A percentile compares a stretch with the other conserved stretches of the same genome.
These are phyloP conservation scores for Grammothele lineata DNA, from an alignment of 768 basidiomycete genomes.

Conservation along the genomic window DNA sequence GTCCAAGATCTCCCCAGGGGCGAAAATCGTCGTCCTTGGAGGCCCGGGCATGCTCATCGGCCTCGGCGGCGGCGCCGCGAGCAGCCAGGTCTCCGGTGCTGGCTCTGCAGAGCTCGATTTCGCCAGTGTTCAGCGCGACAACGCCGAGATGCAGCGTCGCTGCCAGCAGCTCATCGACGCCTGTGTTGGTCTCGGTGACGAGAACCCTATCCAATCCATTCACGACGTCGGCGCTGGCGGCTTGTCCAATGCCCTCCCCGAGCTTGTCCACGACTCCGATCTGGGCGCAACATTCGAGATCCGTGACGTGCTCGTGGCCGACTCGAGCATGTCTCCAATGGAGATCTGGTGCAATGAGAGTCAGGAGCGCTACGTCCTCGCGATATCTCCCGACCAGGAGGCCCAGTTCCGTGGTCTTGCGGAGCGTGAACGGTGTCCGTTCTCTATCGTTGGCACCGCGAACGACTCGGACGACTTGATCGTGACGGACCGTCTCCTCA, in stretches of 20 bases:
- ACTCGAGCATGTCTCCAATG: conserved; percentile 95
- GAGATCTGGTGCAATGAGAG: conserved; percentile 99
- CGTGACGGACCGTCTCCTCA: conserved; percentile 83
- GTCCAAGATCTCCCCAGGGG: conserved; percentile 67
- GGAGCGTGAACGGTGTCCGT: conserved; percentile 88
- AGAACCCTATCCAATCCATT: conserved; percentile 88
- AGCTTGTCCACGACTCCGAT: conserved; percentile 93
- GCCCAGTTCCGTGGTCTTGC: conserved; percentile 71
- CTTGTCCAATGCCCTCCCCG: conserved; percentile 92
- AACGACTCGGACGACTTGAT: conserved; percentile 79
- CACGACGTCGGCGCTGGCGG: conserved; percentile 99
- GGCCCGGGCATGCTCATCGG: conserved; percentile 97
- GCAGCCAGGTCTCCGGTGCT: conserved; percentile 87
- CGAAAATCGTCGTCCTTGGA: conserved; percentile 89
- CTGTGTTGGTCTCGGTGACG: conserved; percentile 57
- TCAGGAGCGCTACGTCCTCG: conserved; percentile 96
- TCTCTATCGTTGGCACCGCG: conserved; percentile 85
- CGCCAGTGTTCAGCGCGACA: conserved; percentile 95
- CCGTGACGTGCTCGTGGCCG: conserved; percentile 87
- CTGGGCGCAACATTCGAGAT: conserved; percentile 93
- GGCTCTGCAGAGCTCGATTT: conserved; percentile 94
- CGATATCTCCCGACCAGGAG: conserved; percentile 64
- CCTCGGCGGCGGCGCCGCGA: conserved; percentile 93
- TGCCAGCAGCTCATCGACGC: conserved; percentile 98
- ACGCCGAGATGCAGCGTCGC: conserved; percentile 96